phyloP scores from a whole-genome alignment of 75 land plant genomes.

The Pseudotsuga menziesii region DNA sequence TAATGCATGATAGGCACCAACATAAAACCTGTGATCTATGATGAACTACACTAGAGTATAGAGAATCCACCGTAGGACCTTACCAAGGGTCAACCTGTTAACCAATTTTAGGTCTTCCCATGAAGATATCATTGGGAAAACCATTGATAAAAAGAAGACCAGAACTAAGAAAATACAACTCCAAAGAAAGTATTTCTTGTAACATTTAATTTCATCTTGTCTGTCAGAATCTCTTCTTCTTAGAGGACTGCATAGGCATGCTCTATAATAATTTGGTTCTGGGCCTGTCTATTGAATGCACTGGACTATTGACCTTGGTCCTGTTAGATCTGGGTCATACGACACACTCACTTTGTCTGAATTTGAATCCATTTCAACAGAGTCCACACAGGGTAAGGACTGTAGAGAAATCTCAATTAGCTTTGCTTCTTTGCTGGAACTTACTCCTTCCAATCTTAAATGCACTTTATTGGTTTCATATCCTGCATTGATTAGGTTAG shows the following conservation, averaged over 20 bases:
- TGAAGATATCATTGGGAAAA: conserved; percentile 72
- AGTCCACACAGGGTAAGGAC: conserved; percentile 59
- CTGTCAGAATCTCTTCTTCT: conserved; percentile 53
- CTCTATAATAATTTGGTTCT: conserved; percentile 42
- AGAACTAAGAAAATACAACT: conserved; percentile 89
- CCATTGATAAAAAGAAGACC: conserved; percentile 81
- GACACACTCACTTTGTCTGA: conserved; percentile 40
- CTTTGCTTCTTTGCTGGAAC: conserved; percentile 33
- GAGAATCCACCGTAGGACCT: conserved; percentile 74
- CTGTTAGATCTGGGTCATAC: conserved; percentile 82
- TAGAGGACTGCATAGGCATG: conserved; percentile 40
- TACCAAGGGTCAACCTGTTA: conserved; percentile 65
- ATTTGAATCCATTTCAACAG: conserved; percentile 54
- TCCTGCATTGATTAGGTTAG: conserved; percentile 68
- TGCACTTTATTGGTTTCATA: conserved; percentile 67
- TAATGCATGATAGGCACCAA: conserved; percentile 62
- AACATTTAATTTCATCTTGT: conserved; percentile 40
- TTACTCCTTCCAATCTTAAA: conserved; percentile 57
- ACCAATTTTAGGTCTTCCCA: conserved; percentile 46
- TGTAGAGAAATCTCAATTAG: conserved; percentile 44
- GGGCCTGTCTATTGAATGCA: conserved; percentile 53
- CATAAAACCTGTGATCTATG: conserved; percentile 57
- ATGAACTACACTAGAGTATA: conserved; percentile 92
- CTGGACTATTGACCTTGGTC: conserved; percentile 75
- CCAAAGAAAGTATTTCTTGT: conserved; percentile 62